Evolutionary conservation across 1,284 basidiomycete genomes (phyloP).

Genomic region (Lentinus polychrous): DNA sequence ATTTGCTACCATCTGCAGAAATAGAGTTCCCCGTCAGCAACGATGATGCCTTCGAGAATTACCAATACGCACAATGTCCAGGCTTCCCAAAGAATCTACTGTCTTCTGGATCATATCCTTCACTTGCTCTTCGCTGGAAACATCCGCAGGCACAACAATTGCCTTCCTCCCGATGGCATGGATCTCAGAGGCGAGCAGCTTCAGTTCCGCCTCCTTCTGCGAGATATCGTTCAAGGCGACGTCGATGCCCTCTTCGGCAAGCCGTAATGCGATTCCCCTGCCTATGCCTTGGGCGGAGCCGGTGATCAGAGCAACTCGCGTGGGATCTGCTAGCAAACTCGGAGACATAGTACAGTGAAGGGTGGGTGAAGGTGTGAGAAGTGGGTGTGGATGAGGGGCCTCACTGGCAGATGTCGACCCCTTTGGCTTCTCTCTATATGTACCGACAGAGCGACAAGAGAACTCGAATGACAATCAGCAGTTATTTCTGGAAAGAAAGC

Average conservation of each 20-base stretch:
- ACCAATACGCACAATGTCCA: conserved; percentile 19
- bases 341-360: no score
- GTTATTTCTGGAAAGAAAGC: no score
- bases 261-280: conserved; percentile 14
- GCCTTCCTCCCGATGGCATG: conserved; percentile 8
- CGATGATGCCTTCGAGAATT: background rate
- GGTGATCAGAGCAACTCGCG: conserved; percentile 16
- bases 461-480: no score
- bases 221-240: conserved; percentile 17
- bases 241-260: conserved; percentile 17
- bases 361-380: no score
- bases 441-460: no score
- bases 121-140: conserved; percentile 16
- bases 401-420: no score
- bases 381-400: no score
- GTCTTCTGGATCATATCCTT: conserved; percentile 15
- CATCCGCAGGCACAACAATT: conserved; percentile 13
- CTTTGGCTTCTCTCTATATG: no score
- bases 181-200: conserved; percentile 12
- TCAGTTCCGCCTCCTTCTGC: conserved; percentile 8
- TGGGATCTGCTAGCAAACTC: background rate
- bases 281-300: conserved; percentile 19
- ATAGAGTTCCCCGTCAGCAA: background rate
- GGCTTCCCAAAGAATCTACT: conserved; percentile 19
- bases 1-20: conserved; percentile 23